Evolutionary conservation across 83 land plant genomes (phyloP), one percentile per base, ranked within the genome.

Genomic region (Picea mariana): DNA sequence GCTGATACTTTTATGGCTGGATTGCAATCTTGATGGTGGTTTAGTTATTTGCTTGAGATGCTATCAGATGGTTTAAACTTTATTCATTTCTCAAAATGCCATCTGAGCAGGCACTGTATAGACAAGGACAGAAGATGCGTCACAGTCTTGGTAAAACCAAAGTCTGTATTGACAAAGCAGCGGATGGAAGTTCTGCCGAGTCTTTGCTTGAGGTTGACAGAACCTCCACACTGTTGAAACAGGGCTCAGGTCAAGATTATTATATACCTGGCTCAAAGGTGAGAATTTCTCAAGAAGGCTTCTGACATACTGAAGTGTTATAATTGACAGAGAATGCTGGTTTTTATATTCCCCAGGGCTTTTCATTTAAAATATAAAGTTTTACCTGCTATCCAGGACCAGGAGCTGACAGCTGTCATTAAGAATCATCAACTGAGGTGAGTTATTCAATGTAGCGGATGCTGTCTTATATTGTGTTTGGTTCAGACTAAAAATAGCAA

Each of bases 241-340:
- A 24, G 9, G 23, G 6, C 0, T 23, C 79, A 55, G 17, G 62
- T 58, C 79, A 12, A 77, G 38, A 26, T 77, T 27, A 17, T 58
- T 77, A 24, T 59, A 21, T 77, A 55, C 79, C 79, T 55, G 79
- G 79, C 27, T 77, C 79, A 58, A 77, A 58, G 40, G 79, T 77
- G 58, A 72, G 55, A 72, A 44, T 72, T 49, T 72, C 55, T 72
- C 5, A 1, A 42, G 1, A 7, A 7, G 76, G 12, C 23, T n/a
- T 20, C 76, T 72, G 9, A n/a, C 24, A 72, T 67, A 9, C 11
- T 11, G 75, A 31, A 44, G 18, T 71, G 34, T 71, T 42, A 18
- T 38, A 24, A 18, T 72, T 72, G 13, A 42, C 21, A 49, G 79
- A 26, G 9, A 77, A 55, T 77, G 38, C 49, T 72, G 23, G 24